Conservation (phyloP, 352 stramenopile genomes). For the Phytophthora ohioensis region DNA sequence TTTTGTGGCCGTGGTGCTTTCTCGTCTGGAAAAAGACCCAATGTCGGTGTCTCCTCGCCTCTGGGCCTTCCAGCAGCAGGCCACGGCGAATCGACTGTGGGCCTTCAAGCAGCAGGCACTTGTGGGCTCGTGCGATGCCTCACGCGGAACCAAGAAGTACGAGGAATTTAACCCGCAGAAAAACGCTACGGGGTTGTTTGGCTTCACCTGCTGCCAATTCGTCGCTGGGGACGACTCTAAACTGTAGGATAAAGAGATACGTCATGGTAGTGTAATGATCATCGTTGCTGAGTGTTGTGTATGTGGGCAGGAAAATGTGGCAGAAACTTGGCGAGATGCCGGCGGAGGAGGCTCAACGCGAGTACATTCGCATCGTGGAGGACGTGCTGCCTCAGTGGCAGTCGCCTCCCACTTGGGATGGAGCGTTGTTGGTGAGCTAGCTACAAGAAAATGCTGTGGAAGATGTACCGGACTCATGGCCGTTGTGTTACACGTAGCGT, state of each 20-base stretch:
- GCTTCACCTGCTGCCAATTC: conserved; percentile 51
- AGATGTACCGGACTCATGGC: background rate
- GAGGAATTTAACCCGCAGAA: conserved; percentile 29
- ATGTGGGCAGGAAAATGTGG: conserved; percentile 57
- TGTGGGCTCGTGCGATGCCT: conserved; percentile 68
- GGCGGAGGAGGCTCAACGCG: conserved; percentile 48
- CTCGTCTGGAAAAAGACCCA: conserved; percentile 59
- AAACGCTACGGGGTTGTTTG: conserved; percentile 6
- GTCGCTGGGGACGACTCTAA: conserved; percentile 62
- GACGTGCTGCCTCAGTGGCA: conserved; percentile 67
- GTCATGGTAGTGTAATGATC: background rate
- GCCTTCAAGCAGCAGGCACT: conserved; percentile 65
- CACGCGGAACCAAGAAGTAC: conserved; percentile 60
- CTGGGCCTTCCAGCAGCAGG: conserved; percentile 57
- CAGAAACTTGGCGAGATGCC: conserved; percentile 68
- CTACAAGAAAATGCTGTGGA: background rate
- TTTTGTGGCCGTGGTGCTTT: conserved; percentile 66
- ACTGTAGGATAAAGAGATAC: conserved; percentile 35
- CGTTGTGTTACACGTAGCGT: conserved; percentile 33
- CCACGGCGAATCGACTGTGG: conserved; percentile 53
- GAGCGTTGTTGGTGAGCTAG: conserved; percentile 57
- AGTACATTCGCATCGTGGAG: conserved; percentile 65
- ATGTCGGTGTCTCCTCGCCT: conserved; percentile 54
- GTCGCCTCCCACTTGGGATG: conserved; percentile 57
- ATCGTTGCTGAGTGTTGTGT: background rate